A percentile compares a stretch with the other conserved stretches of the same genome.
phyloP scores from a whole-genome alignment of 495 filamentous ascomycete genomes.

The Hyaloscypha bicolor region DNA sequence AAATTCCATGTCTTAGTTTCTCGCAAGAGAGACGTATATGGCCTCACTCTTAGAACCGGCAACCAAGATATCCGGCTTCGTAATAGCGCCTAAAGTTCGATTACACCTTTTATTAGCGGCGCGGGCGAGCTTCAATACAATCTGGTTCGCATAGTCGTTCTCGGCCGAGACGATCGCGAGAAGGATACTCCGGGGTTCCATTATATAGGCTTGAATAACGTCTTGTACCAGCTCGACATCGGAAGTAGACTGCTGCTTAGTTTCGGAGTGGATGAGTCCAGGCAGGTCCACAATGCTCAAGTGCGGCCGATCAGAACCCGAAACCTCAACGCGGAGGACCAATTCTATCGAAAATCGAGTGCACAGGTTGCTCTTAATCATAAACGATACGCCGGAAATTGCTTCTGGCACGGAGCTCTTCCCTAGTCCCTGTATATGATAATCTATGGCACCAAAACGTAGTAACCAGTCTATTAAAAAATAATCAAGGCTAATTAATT shows the following conservation, averaged over 20 bases:
- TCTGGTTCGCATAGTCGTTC: constrained; percentile 53
- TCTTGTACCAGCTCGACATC: constrained; percentile 48
- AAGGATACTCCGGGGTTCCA: constrained; percentile 49
- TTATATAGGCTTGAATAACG: constrained; percentile 49
- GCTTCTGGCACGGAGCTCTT: constrained; percentile 72
- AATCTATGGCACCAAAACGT: constrained; percentile 60
- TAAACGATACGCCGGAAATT: constrained; percentile 64
- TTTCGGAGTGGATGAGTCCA: constrained; percentile 51
- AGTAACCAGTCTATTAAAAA: too few species aligned
- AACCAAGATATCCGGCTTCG: constrained; percentile 50
- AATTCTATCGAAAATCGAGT: constrained; percentile 60
- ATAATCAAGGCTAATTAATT: too few species aligned
- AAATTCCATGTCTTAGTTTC: constrained; percentile 50
- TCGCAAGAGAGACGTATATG: constrained; percentile 42
- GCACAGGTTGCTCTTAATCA: constrained; percentile 49
- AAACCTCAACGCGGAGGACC: constrained; percentile 56
- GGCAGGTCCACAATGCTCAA: constrained; percentile 60
- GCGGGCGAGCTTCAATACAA: constrained; percentile 46
- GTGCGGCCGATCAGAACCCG: constrained; percentile 51
- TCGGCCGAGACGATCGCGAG: constrained; percentile 55
- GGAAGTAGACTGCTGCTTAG: constrained; percentile 41
- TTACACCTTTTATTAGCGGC: constrained; percentile 39
- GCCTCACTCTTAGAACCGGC: constrained; percentile 41
- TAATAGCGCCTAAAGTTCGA: constrained; percentile 53
- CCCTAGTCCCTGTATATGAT: constrained; percentile 66